Base-by-base conservation (phyloP, 2,329 filamentous ascomycete species). In the Aureobasidium uvarum region DNA sequence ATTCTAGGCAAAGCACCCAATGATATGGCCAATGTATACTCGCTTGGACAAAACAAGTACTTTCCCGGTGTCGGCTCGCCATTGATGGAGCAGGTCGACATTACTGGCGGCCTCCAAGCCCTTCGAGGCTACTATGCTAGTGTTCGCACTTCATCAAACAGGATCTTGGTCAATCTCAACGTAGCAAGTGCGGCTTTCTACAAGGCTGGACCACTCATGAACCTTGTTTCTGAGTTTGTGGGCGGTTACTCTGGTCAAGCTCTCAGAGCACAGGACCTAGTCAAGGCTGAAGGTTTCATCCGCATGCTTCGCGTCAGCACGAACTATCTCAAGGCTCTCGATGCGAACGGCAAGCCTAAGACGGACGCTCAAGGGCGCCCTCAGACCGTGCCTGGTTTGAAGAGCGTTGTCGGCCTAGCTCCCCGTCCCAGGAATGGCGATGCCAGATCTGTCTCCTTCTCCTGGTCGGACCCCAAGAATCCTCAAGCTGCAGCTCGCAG, bases 61-160 rank as follows among this genome's bases (percentile, higher is more conserved):
- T 86, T 83, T 68, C 78, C 80, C 0, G 71, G 81, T 48, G 64
- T 74, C 14, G 72, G 69, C 0, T 69, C 72, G 50, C 71, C 70
- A 3, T 68, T 70, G 4, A 67, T 70, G 7, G 77, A 83, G 55
- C 68, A 65, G 0, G 70, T 72, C 3, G 70, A 78, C 36, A 77
- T 89, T 1, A 80, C 79, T 2, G 76, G 72, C 13, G 85, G 85
- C 1, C 75, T 89, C 0, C 77, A 83, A 55, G 85, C 85, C 0
- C 73, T 86, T 4, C 80, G 86, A 48, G 87, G 87, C 0, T 89
- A 84, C 74, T 88, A 84, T 70, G 78, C 85, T 13, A 88, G 85
- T 70, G 83, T 86, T 36, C 83, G 87, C 5, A 81, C 84, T 1
- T 82, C 84, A 2, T 83, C 84, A 16, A 81, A 80, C 45, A 80